Evolutionary conservation across 2,329 filamentous ascomycete species (phyloP).

Genomic region (Penicillium sp.): DNA sequence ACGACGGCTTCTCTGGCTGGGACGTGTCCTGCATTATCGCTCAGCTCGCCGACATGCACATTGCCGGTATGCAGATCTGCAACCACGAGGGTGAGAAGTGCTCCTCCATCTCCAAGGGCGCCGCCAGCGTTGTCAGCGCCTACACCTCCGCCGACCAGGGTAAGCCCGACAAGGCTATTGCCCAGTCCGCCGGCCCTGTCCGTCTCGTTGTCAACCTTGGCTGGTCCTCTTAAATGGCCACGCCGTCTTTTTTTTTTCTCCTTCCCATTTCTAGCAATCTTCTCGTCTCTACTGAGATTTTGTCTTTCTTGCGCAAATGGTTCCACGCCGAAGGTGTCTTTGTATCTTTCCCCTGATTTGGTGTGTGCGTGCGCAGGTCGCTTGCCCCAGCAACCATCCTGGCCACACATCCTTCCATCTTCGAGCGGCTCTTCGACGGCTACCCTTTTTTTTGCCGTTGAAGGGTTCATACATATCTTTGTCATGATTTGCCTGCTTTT

Average conservation of each 20-base stretch:
- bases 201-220: slow-evolving; percentile 35
- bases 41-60: slow-evolving; percentile 25
- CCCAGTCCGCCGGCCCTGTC: slow-evolving; percentile 28
- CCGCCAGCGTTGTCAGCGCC: slow-evolving; percentile 30
- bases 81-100: slow-evolving; percentile 28
- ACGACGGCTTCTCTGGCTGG: slow-evolving; percentile 38
- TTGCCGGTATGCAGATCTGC: slow-evolving; percentile 43
- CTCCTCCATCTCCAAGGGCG: slow-evolving; percentile 32
- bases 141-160: slow-evolving; percentile 33
- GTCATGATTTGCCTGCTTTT: slow-evolving; percentile 15
- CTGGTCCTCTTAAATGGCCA: slow-evolving; percentile 24
- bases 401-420: slow-evolving; percentile 8
- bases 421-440: slow-evolving; percentile 11
- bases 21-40: slow-evolving; percentile 45
- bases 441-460: slow-evolving; percentile 1
- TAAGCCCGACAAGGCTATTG: slow-evolving; percentile 33
- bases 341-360: slow-evolving; percentile 4
- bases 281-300: slow-evolving; percentile 10
- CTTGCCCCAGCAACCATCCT: slow-evolving; percentile 4
- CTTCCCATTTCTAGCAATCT: slow-evolving; percentile 10
- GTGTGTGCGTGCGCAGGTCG: slow-evolving; percentile 14
- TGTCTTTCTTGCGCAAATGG: slow-evolving; percentile 20
- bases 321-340: slow-evolving; percentile 10
- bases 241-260: not conserved
- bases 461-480: slow-evolving; percentile 20